Evolutionary conservation across 176 grass and related monocot genomes (phyloP), one percentile per base, ranked within the genome.

Genomic region (Ensete ventricosum): DNA sequence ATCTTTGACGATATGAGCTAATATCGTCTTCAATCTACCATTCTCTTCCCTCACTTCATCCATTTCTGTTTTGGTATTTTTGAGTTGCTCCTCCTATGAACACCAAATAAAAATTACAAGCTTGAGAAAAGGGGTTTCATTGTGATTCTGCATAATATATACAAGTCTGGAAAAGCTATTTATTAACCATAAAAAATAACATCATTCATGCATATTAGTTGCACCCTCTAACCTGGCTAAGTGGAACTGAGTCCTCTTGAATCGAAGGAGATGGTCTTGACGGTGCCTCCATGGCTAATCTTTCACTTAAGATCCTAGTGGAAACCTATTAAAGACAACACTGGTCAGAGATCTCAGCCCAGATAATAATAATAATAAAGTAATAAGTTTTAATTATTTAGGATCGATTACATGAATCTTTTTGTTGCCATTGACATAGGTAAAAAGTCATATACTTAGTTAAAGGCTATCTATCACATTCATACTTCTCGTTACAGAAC

Each of bases 41-140:
- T 87, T 87, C 69, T 87, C 85, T 57, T 80, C 49, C 72, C 48
- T 83, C 19, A 59, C 55, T 51, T 76, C 64, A 14, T 12, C 71
- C 24, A 83, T 55, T 76, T 83, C 80, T 24, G 25, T 26, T 80
- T 73, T 80, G 4, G 74, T 87, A 8, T 76, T 54, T 20, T 79
- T 24, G 26, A 80, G 85, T 29, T 76, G 69, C 27, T 69, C 64
- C 34, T 80, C 80, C 80, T 83, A 53, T 14, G 55, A 43, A 43
- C 3, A 43, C 34, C 34, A 43, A 43, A 43, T 43, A 43, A 43
- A 43, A 43, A 6, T 43, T 43, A 43, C 34, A 43, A 6, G 4
- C 34, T 43, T 43, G 2, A 29, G 0, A 2, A 29, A 2, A 29
- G 27, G 2, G 27, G 27, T 3, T 29, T 29, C 29, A 29, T 29